Conservation (phyloP, 768 basidiomycete genomes). For the Kwoniella sp. region DNA sequence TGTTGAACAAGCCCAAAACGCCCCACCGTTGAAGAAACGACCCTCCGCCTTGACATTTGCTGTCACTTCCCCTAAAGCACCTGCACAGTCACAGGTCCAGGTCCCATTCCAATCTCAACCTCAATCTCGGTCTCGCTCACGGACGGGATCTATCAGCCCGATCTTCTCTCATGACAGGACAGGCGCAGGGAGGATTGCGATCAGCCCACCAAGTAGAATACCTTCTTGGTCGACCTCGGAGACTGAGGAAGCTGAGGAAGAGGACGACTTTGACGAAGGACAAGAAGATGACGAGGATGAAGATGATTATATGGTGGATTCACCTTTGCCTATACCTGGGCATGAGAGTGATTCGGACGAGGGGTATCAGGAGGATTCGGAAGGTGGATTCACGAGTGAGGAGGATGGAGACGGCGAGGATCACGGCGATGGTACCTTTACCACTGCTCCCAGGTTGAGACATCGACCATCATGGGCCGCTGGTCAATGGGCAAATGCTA, state of each 20-base stretch:
- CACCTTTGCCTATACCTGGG: slow-evolving; percentile 24
- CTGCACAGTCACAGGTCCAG: background rate
- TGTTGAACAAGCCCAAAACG: background rate
- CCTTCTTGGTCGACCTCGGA: slow-evolving; percentile 7
- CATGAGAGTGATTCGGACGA: slow-evolving; percentile 24
- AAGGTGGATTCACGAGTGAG: slow-evolving; percentile 25
- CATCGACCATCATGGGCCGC: slow-evolving; percentile 10
- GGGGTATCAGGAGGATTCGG: slow-evolving; percentile 25
- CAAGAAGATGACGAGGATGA: slow-evolving; percentile 16
- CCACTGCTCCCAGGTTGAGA: slow-evolving; percentile 2
- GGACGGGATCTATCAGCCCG: slow-evolving; percentile 9
- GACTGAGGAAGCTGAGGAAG: slow-evolving; percentile 6
- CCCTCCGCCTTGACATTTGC: slow-evolving; percentile 20
- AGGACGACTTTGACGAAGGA: slow-evolving; percentile 2
- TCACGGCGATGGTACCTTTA: background rate
- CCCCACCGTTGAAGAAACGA: slow-evolving; percentile 15
- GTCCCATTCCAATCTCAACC: background rate
- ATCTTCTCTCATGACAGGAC: slow-evolving; percentile 2
- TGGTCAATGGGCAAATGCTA: background rate
- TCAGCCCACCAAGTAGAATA: slow-evolving; percentile 1
- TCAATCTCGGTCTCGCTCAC: slow-evolving; percentile 2
- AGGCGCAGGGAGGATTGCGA: background rate
- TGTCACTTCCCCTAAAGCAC: slow-evolving; percentile 9
- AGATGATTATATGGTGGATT: slow-evolving; percentile 11
- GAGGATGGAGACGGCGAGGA: slow-evolving; percentile 8